Conservation (phyloP, 352 stramenopile genomes). For the Globisporangium polare region DNA sequence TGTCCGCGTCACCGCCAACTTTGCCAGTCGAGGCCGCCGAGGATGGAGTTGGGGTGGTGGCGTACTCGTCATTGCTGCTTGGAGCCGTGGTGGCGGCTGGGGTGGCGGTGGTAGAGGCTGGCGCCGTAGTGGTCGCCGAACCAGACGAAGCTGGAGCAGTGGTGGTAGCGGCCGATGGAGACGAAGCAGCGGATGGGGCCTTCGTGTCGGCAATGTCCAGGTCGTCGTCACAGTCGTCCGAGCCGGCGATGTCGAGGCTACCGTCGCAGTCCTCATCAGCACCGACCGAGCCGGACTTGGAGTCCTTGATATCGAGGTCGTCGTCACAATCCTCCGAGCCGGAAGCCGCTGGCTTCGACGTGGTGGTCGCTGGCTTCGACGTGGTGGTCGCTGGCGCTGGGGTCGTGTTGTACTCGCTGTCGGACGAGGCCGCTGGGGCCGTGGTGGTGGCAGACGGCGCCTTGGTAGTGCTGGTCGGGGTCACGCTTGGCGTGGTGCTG, state of each 20-base stretch:
- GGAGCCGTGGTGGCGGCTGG: slow-evolving; percentile 3
- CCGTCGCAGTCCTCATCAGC: slow-evolving; percentile 23
- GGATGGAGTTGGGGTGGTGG: slow-evolving; percentile 10
- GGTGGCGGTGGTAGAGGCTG: no score
- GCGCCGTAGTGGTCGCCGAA: slow-evolving; percentile 3
- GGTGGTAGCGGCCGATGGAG: slow-evolving; percentile 25
- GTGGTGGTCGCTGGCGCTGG: not conserved
- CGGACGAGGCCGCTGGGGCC: slow-evolving; percentile 1
- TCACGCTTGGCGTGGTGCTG: slow-evolving; percentile 5
- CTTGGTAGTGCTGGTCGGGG: not conserved
- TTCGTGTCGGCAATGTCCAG: slow-evolving; percentile 19
- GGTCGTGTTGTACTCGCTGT: slow-evolving; percentile 1
- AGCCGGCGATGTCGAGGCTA: slow-evolving; percentile 9
- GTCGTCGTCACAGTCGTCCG: slow-evolving; percentile 18
- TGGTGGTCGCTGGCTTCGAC: not conserved
- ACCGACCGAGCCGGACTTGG: slow-evolving; percentile 11
- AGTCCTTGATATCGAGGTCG: slow-evolving; percentile 1
- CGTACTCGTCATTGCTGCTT: slow-evolving; percentile 6
- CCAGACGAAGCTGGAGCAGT: slow-evolving; percentile 91
- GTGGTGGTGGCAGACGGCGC: not conserved
- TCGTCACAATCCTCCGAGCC: slow-evolving; percentile 1
- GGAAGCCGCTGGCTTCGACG: not conserved
- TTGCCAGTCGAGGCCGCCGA: not conserved
- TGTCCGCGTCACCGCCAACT: slow-evolving; percentile 6
- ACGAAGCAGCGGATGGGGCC: not conserved